phyloP scores from a whole-genome alignment of 345 rosid genomes.

The Rhizophora apiculata region DNA sequence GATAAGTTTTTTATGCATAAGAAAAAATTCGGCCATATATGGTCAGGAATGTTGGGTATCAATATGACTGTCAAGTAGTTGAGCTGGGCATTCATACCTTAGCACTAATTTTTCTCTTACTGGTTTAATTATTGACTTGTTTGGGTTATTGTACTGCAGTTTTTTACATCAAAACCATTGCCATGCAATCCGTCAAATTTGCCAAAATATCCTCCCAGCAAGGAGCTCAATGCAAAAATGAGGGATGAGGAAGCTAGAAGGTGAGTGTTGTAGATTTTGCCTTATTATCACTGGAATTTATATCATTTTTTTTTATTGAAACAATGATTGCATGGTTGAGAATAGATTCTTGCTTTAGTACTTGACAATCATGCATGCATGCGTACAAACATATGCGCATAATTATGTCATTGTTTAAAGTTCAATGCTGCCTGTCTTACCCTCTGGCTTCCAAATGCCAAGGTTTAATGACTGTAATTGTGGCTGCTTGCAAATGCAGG shows the following conservation, averaged over 20 bases:
- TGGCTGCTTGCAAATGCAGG: neutral
- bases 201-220: conserved; percentile 97
- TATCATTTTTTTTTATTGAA: neutral
- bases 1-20: too few species aligned
- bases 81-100: neutral
- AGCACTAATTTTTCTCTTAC: neutral
- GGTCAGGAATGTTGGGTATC: too few species aligned
- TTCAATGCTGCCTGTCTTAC: neutral
- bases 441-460: neutral
- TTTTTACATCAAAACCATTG: conserved; percentile 74
- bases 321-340: too few species aligned
- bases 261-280: conserved; percentile 32
- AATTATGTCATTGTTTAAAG: neutral
- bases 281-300: neutral
- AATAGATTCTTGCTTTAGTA: too few species aligned
- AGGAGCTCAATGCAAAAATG: conserved; percentile 92
- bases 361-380: too few species aligned
- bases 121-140: conserved; percentile 21
- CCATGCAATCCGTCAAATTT: conserved; percentile 95
- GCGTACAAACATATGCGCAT: too few species aligned
- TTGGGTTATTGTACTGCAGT: conserved; percentile 41
- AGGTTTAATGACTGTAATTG: neutral
- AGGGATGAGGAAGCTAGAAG: conserved; percentile 94
- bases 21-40: too few species aligned
- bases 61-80: neutral